A percentile compares a stretch with the other conserved stretches of the same genome.
These are phyloP conservation scores for Setaria italica DNA, from an alignment of 202 grass and related monocot genomes.

Conservation along the genomic window DNA sequence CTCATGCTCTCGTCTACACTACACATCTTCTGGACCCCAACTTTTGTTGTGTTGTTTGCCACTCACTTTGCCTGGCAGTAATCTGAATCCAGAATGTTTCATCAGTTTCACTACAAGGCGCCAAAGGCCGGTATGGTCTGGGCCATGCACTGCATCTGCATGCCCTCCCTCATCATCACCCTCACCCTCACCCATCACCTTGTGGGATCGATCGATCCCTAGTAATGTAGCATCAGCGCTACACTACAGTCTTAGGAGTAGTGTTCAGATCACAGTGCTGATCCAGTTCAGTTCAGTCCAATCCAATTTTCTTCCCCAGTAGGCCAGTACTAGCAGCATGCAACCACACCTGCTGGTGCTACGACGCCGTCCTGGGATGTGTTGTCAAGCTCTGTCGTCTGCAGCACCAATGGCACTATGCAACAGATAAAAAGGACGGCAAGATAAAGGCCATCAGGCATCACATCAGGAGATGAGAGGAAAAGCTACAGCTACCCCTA, in stretches of 20 bases:
- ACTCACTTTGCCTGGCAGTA: not conserved
- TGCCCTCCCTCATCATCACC: not conserved
- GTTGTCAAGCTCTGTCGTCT: not conserved
- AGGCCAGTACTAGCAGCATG: not conserved
- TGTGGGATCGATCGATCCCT: too few species aligned
- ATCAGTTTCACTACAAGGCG: not conserved
- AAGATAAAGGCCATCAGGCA: not conserved
- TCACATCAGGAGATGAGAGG: not conserved
- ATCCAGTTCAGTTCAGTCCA: not conserved
- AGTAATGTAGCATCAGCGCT: too few species aligned
- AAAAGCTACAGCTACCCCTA: not conserved
- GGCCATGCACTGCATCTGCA: not conserved
- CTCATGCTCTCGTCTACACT: too few species aligned
- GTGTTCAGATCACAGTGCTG: not conserved
- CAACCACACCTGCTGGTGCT: not conserved
- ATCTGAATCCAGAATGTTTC: constrained; percentile 19
- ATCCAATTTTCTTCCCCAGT: not conserved
- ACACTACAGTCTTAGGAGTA: too few species aligned
- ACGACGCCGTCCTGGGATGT: not conserved
- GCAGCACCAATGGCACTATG: not conserved
- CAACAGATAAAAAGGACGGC: not conserved
- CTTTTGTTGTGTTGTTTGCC: not conserved
- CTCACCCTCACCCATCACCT: too few species aligned
- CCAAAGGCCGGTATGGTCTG: not conserved
- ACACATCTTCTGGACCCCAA: not conserved